Conservation (phyloP, 1,284 basidiomycete species). For the Melampsora americana region DNA sequence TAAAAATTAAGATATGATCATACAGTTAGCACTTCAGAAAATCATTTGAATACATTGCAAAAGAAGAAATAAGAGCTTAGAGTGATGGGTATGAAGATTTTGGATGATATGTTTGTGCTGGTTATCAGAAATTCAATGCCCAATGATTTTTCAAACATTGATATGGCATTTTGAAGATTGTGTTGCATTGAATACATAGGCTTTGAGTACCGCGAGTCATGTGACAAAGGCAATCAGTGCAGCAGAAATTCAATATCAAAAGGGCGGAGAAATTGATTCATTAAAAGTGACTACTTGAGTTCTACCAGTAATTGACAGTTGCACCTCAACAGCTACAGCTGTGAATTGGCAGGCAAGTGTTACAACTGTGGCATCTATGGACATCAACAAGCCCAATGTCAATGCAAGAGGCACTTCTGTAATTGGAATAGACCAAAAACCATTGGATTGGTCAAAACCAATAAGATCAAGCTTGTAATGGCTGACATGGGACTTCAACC, state of each 20-base stretch:
- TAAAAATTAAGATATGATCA: neutral
- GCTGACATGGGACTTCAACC: neutral
- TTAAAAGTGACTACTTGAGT: neutral
- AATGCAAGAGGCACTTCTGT: too few relatives aligned
- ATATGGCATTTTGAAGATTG: too few relatives aligned
- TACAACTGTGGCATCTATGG: too few relatives aligned
- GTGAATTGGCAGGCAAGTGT: too few relatives aligned
- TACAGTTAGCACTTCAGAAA: neutral
- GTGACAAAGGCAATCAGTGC: neutral
- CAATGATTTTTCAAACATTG: neutral
- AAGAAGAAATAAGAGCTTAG: neutral
- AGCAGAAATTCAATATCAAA: neutral
- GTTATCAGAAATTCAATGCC: neutral
- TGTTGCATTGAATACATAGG: neutral
- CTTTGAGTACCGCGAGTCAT: neutral
- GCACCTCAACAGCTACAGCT: too few relatives aligned
- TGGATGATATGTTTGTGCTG: neutral
- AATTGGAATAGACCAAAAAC: neutral
- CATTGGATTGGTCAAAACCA: neutral
- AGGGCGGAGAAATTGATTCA: neutral
- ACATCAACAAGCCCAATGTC: too few relatives aligned
- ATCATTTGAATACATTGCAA: neutral
- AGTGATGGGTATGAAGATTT: neutral
- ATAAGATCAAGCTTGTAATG: neutral
- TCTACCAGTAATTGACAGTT: neutral